These are phyloP conservation scores for Pythium aquatile DNA, from an alignment of 352 stramenopile species.

Conservation along the genomic window DNA sequence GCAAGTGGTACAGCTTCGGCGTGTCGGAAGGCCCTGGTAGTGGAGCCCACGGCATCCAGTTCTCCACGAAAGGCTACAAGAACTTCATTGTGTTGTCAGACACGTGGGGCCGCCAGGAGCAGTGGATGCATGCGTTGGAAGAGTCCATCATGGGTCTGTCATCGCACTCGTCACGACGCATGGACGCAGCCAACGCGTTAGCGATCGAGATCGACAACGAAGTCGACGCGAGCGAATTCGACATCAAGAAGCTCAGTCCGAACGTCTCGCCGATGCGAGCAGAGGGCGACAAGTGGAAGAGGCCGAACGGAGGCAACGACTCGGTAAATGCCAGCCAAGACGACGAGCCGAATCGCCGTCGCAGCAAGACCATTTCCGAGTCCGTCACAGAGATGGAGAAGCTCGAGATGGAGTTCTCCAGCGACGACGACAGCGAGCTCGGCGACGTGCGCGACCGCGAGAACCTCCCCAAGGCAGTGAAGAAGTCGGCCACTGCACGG, in stretches of 20 bases:
- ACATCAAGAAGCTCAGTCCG: conserved; percentile 36
- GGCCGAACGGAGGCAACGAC: not conserved
- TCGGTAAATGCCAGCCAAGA: conserved; percentile 3
- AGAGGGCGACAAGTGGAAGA: conserved; percentile 13
- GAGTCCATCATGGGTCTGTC: conserved; percentile 68
- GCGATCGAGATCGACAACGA: conserved; percentile 89
- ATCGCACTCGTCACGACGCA: conserved; percentile 54
- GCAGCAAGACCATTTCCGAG: conserved; percentile 41
- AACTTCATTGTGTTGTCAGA: conserved; percentile 85
- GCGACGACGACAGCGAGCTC: conserved; percentile 24
- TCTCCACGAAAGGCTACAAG: conserved; percentile 88
- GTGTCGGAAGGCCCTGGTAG: conserved; percentile 74
- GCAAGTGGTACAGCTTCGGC: conserved; percentile 88
- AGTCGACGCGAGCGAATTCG: conserved; percentile 76
- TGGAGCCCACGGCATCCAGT: conserved; percentile 82
- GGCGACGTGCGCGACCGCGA: conserved; percentile 2
- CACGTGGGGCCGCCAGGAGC: conserved; percentile 83
- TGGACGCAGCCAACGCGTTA: conserved; percentile 68
- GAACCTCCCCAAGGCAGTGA: not conserved
- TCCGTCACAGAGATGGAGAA: conserved; percentile 37
- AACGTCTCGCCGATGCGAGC: conserved; percentile 15
- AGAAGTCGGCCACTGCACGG: conserved; percentile 13
- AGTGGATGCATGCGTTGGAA: conserved; percentile 86
- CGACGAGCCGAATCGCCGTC: conserved; percentile 18
- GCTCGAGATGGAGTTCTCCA: conserved; percentile 32